Base-by-base conservation (phyloP, 2,329 filamentous ascomycete species). In the Tolypocladium sp. region DNA sequence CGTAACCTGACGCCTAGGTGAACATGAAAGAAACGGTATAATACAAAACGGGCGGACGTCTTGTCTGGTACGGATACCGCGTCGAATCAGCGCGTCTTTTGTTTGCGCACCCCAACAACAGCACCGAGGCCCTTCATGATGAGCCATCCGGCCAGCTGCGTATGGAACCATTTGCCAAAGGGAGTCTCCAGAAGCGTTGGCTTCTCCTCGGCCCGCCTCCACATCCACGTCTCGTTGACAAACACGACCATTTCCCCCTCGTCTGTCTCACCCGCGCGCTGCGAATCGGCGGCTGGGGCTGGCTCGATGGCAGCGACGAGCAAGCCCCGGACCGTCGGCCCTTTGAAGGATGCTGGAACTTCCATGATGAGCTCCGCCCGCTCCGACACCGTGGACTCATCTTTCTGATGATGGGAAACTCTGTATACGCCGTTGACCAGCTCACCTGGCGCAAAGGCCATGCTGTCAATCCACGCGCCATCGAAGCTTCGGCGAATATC, bases 201-300 rank as follows among this genome's bases (percentile, higher is more conserved):
- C 55, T 62, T 64, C 55, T 73, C 71, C 22, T 63, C 60, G 20
- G 57, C 38, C 13, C 58, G 63, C 51, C 73, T 66, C 72, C 72
- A 75, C 69, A 73, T 70, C 73, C 72, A 74, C n/a, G 73, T 73
- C 67, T 75, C 72, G 59, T 73, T 74, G 53, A 72, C 64, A 55
- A 75, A 71, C 9, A 70, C 63, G 33, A 69, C 61, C 15, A 55
- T 46, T 1, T 57, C 57, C 4, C 57, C 57, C 4, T 52, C 44
- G 13, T 38, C 58, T 38, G 22, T 25, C 17, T 22, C 35, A 3
- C 10, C n/a, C 7, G 42, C 20, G 10, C n/a, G 9, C 17, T 25
- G 17, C 20, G 42, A 46, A 17, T 40, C 22, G 22, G 13, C 25
- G 3, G 33, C 27, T 3, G 33, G 25, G 4, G 53, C 56, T 0